Percentiles rank a stretch among this genome's conserved stretches.
These are phyloP conservation scores for Rubroshorea leprosula DNA, from an alignment of 345 rosid species.

Conservation along the genomic window DNA sequence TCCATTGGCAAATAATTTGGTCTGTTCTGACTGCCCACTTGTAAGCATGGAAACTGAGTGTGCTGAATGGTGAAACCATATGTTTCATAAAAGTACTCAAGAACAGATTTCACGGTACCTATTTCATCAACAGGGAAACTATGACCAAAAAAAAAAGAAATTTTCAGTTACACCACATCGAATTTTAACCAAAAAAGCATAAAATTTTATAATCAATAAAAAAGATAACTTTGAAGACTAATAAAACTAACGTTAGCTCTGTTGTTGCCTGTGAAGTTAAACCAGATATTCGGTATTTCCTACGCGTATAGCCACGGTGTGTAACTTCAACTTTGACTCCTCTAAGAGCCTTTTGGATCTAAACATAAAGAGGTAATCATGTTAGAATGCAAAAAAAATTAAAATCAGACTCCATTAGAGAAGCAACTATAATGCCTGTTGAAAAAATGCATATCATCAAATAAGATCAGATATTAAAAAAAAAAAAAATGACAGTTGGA, in stretches of 20 bases:
- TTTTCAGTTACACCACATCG: neutral
- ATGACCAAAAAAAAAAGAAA: conserved; percentile 16
- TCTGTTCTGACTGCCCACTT: conserved; percentile 86
- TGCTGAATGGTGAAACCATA: conserved; percentile 72
- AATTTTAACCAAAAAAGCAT: neutral
- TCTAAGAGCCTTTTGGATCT: conserved; percentile 91
- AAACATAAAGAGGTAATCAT: conserved; percentile 14
- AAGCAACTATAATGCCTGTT: neutral
- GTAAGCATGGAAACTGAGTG: conserved; percentile 82
- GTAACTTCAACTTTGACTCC: conserved; percentile 93
- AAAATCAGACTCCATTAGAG: neutral
- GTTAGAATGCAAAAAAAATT: no score
- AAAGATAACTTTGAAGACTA: neutral
- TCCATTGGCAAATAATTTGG: conserved; percentile 96
- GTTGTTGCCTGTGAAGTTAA: conserved; percentile 87
- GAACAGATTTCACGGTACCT: conserved; percentile 82
- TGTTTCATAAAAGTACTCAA: conserved; percentile 75
- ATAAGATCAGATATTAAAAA: no score
- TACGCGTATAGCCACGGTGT: conserved; percentile 89
- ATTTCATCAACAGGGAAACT: conserved; percentile 89
- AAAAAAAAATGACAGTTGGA: neutral
- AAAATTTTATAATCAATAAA: neutral
- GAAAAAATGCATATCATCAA: no score
- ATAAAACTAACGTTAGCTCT: conserved; percentile 65
- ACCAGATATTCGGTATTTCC: conserved; percentile 90